phyloP scores from a whole-genome alignment of 352 stramenopile genomes.

The Globisporangium spinosum region DNA sequence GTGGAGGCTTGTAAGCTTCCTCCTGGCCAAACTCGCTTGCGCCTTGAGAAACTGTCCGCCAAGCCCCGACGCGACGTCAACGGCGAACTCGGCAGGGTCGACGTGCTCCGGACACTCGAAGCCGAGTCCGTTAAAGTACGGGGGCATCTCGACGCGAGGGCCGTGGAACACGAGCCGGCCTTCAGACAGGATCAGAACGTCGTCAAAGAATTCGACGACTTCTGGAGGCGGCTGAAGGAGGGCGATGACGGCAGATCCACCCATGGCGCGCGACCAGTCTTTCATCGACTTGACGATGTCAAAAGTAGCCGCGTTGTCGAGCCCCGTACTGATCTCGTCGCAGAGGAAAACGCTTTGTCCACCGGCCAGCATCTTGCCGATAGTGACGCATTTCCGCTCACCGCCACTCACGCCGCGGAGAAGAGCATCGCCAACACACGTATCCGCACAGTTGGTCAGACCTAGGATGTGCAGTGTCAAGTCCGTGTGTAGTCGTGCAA shows the following conservation, averaged over 20 bases:
- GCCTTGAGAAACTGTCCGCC: slow-evolving; percentile 12
- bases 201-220: slow-evolving; percentile 93
- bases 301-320: slow-evolving; percentile 87
- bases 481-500: slow-evolving; percentile 54
- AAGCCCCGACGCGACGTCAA: slow-evolving; percentile 64
- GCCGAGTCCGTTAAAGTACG: slow-evolving; percentile 84
- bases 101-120: slow-evolving; percentile 62
- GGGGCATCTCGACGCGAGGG: slow-evolving; percentile 52
- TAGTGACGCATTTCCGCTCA: slow-evolving; percentile 81
- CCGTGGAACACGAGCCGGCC: slow-evolving; percentile 93
- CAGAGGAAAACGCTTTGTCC: slow-evolving; percentile 66
- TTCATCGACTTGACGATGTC: slow-evolving; percentile 76
- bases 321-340: slow-evolving; percentile 66
- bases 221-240: slow-evolving; percentile 64
- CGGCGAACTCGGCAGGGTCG: slow-evolving; percentile 63
- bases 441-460: slow-evolving; percentile 86
- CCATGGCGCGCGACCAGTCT: slow-evolving; percentile 29
- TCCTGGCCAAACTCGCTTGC: slow-evolving; percentile 9
- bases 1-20: no score
- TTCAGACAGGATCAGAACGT: slow-evolving; percentile 92
- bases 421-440: slow-evolving; percentile 87
- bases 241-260: slow-evolving; percentile 32
- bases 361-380: slow-evolving; percentile 84
- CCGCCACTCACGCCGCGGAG: slow-evolving; percentile 89
- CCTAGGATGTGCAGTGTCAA: slow-evolving; percentile 79